Conservation (phyloP, 75 land plant genomes). For the Pinus taeda region DNA sequence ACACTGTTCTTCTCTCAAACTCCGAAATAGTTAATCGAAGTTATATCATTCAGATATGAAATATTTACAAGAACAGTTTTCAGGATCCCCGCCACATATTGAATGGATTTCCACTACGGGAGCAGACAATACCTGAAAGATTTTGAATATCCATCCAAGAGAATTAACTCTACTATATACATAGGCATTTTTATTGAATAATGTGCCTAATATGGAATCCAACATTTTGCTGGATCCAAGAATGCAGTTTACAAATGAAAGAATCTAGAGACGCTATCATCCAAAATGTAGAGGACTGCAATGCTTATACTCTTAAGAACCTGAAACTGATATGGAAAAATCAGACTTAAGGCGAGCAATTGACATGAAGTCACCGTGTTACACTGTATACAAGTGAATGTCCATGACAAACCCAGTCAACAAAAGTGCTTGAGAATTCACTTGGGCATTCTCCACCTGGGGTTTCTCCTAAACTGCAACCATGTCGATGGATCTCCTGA, state of each 20-base stretch:
- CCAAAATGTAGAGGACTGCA: not conserved
- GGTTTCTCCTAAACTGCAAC: not conserved
- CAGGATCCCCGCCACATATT: not conserved
- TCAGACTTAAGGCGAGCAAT: not conserved
- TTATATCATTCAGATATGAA: not conserved
- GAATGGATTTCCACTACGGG: not conserved
- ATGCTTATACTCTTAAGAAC: not conserved
- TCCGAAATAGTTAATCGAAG: not conserved
- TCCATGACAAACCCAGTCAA: constrained; percentile 6
- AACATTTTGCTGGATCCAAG: constrained; percentile 6
- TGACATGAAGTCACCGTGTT: not conserved
- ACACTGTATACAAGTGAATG: not conserved
- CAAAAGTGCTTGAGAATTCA: constrained; percentile 3
- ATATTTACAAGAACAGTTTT: not conserved
- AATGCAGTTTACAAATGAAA: not conserved
- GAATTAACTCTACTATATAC: not conserved
- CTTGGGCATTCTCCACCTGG: constrained; percentile 3
- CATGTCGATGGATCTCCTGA: not conserved
- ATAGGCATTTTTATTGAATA: not conserved
- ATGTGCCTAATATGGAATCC: not conserved
- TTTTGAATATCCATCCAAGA: not conserved
- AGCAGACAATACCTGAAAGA: not conserved
- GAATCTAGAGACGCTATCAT: not conserved
- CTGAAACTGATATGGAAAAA: too few species aligned
- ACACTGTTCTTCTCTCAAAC: not conserved